A percentile compares a stretch with the other conserved stretches of the same genome.
Evolutionary conservation across 176 grass and related monocot genomes (phyloP).

Genomic region (Bromus sterilis): DNA sequence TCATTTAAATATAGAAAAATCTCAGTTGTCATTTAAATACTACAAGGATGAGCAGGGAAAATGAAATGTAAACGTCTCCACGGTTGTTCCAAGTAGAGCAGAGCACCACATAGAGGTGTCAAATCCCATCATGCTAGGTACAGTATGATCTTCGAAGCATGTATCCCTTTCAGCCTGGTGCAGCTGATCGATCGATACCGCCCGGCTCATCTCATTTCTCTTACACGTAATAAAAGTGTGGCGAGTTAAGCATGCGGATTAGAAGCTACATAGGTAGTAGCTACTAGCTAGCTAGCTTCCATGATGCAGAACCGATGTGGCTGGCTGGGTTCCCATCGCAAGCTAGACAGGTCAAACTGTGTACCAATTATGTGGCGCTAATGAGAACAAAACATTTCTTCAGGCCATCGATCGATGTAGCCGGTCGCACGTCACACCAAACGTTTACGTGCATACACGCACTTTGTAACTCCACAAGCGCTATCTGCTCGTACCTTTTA

Average conservation of each 20-base stretch:
- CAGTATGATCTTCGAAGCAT: constrained; percentile 54
- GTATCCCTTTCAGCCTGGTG: constrained; percentile 45
- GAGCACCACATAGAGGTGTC: constrained; percentile 40
- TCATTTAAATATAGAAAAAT: not conserved
- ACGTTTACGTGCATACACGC: not conserved
- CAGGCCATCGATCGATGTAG: not conserved
- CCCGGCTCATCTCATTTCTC: too few relatives aligned
- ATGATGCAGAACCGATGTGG: not conserved
- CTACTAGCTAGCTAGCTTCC: not conserved
- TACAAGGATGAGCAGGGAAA: not conserved
- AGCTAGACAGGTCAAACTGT: not conserved
- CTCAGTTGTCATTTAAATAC: not conserved
- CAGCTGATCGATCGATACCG: not conserved
- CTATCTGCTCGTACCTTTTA: not conserved
- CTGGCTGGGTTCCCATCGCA: not conserved
- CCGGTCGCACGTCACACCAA: constrained; percentile 1
- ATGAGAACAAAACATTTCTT: not conserved
- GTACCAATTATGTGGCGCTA: not conserved
- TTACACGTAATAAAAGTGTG: not conserved
- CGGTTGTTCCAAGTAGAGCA: constrained; percentile 2
- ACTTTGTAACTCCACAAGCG: not conserved
- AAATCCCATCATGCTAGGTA: constrained; percentile 61
- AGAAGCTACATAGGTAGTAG: not conserved
- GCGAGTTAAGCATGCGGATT: not conserved
- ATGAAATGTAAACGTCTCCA: constrained; percentile 19